Evolutionary conservation across 1,139 yeast genomes (phyloP).

Genomic region (Meyerozyma athensensis): DNA sequence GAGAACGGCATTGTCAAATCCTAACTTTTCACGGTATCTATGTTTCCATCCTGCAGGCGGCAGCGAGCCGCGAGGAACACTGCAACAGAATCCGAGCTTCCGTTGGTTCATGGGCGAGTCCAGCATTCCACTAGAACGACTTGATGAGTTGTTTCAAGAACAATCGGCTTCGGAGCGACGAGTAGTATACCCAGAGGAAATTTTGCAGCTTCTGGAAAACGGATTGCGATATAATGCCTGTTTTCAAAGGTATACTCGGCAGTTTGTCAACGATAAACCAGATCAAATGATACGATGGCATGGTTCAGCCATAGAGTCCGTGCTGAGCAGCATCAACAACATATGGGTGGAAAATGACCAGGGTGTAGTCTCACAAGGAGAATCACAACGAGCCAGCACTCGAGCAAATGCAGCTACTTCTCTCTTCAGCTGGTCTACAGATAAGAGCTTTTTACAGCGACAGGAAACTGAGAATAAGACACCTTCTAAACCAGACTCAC

Average conservation of each 20-base stretch:
- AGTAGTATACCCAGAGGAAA: constrained; percentile 28
- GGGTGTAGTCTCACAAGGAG: background rate
- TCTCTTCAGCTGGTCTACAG: constrained; percentile 43
- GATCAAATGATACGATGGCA: constrained; percentile 30
- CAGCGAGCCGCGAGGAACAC: background rate
- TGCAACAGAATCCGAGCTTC: too few species aligned
- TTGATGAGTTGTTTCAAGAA: background rate
- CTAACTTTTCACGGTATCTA: background rate
- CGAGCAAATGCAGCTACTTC: constrained; percentile 23
- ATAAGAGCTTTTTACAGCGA: constrained; percentile 32
- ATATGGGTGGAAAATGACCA: constrained; percentile 17
- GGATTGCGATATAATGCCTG: constrained; percentile 28
- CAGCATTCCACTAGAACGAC: background rate
- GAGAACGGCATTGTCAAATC: background rate
- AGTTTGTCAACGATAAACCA: constrained; percentile 23
- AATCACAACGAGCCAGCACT: background rate
- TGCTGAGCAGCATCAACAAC: constrained; percentile 26
- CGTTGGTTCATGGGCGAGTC: background rate
- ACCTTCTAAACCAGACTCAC: constrained; percentile 6
- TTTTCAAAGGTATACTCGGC: constrained; percentile 33
- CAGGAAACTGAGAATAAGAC: constrained; percentile 25
- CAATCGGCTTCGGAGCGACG: background rate
- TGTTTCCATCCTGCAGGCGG: background rate
- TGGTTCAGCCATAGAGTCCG: constrained; percentile 25
- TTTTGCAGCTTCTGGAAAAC: constrained; percentile 28